Evolutionary conservation across 805 yeast genomes (phyloP).

Genomic region (Starmera quercuum): DNA sequence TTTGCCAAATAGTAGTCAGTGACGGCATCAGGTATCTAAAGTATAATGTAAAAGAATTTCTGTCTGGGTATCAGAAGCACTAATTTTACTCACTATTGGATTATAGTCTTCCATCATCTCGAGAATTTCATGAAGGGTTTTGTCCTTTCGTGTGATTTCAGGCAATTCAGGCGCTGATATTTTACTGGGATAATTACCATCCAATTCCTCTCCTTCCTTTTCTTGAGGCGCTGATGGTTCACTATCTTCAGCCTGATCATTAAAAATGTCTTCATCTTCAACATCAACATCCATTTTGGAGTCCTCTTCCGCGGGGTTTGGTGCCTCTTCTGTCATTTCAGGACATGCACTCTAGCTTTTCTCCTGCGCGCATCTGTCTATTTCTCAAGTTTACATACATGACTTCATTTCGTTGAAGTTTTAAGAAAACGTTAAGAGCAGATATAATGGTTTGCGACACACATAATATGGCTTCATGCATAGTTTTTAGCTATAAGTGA

Average conservation of each 20-base stretch:
- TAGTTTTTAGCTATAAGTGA: too few relatives aligned
- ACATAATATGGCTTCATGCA: too few relatives aligned
- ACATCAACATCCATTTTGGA: constrained; percentile 1
- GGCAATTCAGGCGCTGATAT: constrained; percentile 38
- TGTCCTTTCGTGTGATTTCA: constrained; percentile 69
- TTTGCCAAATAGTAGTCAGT: constrained; percentile 85
- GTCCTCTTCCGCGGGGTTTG: constrained; percentile 1
- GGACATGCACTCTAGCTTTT: too few relatives aligned
- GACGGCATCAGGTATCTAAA: constrained; percentile 83
- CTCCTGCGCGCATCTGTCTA: too few relatives aligned
- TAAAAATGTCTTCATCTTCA: constrained; percentile 3
- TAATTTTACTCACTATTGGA: constrained; percentile 43
- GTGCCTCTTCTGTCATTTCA: neutral
- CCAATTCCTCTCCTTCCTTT: constrained; percentile 10
- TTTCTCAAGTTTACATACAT: too few relatives aligned
- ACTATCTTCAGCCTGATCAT: constrained; percentile 7
- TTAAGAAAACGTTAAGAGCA: too few relatives aligned
- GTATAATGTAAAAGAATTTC: neutral
- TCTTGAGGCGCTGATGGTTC: constrained; percentile 9
- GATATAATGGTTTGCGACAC: too few relatives aligned
- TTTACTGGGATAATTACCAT: constrained; percentile 7
- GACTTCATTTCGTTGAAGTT: too few relatives aligned
- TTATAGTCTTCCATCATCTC: constrained; percentile 90
- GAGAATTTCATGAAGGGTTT: constrained; percentile 74
- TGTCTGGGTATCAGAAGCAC: neutral